Evolutionary conservation across 371 early-diverging fungal species (phyloP), one percentile per base, ranked within the genome.

Genomic region (Sporodiniella umbellata): DNA sequence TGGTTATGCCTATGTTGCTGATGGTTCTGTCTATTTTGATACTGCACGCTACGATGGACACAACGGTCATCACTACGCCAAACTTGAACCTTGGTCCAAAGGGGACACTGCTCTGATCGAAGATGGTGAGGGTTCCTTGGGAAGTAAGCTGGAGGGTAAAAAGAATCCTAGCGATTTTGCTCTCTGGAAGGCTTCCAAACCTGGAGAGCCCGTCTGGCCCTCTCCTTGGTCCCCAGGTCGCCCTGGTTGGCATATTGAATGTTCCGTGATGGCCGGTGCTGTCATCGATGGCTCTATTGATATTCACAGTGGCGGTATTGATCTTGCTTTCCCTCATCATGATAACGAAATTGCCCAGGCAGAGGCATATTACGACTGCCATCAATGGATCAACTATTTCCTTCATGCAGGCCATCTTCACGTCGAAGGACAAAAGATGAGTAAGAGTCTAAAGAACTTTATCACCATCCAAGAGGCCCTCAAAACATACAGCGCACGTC

Each of bases 211-310:
- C n/a, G 70, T 80, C 12, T 99, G 99, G 98, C 71, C 85, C 19
- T 94, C 94, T 0, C 94, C 93, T 37, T 99, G 98, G 97, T 93
- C 98, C 38, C 60, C 74, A 51, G 92, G 98, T 22, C 89, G 99
- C 21, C 99, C 99, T 17, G 99, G 99, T 12, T 99, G 99, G 99
- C 99, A 99, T 60, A 99, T 99, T 74, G 99, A 99, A 77, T 99
- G 99, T 87, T 94, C 94, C 14, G 99, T 88, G 18, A 99, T 99
- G 99, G 98, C 99, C 7, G 80, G 92, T 58, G 96, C 94, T 62
- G 84, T 99, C 17, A 71, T 99, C 43, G 96, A 94, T 15, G 79
- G 85, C 22, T 75, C 80, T 26, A 84, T 99, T 66, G 99, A 99
- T 72, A 92, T 99, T 62, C 99, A 99, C 75, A 87, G 95, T 15